Conservation (phyloP, 73 alveolate genomes). For the Symbiodinium pilosum region DNA sequence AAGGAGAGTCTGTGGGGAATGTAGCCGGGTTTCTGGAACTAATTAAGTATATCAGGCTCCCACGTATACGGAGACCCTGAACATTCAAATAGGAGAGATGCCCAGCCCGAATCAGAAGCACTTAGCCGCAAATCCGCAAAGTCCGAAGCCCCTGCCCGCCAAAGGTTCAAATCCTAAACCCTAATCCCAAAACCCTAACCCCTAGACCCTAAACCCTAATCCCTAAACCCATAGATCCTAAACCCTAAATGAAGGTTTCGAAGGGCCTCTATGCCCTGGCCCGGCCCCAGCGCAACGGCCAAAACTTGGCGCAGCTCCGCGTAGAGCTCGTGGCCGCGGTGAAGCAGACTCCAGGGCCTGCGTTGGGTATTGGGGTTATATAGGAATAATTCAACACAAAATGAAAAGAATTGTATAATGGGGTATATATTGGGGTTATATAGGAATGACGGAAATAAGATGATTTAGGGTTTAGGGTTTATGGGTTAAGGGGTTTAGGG, state of each 20-base stretch:
- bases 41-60: no score
- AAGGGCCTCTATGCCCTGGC: constrained; percentile 42
- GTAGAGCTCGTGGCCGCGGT: not conserved
- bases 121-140: no score
- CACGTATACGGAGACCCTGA: no score
- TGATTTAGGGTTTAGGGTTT: not conserved
- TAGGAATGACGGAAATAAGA: no score
- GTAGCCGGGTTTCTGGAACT: no score
- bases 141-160: no score
- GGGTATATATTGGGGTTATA: no score
- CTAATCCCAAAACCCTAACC: not conserved
- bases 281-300: not conserved
- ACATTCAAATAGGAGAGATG: no score
- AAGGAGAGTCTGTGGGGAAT: no score
- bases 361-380: not conserved
- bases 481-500: not conserved
- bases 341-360: not conserved
- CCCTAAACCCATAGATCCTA: not conserved
- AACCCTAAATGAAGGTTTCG: constrained; percentile 12
- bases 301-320: not conserved
- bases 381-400: no score
- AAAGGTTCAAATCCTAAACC: not conserved
- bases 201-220: not conserved
- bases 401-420: no score
- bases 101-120: no score